Evolutionary conservation across 306 rosid genomes (phyloP), one percentile per base, ranked within the genome.

Genomic region (Cyclanthera cordifolia): DNA sequence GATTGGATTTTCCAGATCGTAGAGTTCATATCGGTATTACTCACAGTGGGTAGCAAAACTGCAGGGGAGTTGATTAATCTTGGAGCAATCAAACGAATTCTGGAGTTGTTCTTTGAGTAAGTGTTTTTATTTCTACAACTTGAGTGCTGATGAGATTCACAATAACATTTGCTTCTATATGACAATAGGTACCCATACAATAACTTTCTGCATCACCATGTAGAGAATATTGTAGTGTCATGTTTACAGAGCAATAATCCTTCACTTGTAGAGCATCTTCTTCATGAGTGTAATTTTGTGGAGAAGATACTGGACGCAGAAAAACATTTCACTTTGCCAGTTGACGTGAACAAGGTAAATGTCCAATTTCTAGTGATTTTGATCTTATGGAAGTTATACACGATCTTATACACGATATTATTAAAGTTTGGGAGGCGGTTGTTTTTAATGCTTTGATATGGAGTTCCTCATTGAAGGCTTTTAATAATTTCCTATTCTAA

Each of bases 151-250:
- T 73, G 55, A 32, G 54, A 65, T 78, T 64, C 58, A 51, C 58
- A 71, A 53, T 74, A 76, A 75, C 76, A 76, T 73, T 32, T 34
- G 67, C 73, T 81, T 79, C 49, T 53, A 74, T 74, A 28, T 34
- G 21, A 72, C 51, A 55, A 50, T 69, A 94, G 99, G 91, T 94
- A 94, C 82, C 97, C 99, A 8, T 94, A 80, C 80, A 94, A 94
- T 79, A 94, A 94, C 75, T 94, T 90, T 77, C 81, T 94, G 77
- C 99, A 94, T 83, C 97, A 88, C 77, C 97, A 86, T 68, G 81
- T 86, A 71, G 99, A 94, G 85, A 86, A 68, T 69, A 90, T 94
- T 59, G 72, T 90, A 73, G 60, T 82, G 25, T 90, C 91, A 21
- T 90, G 97, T 73, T 81, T 94, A 82, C 97, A 90, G 82, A 85